Evolutionary conservation across 371 early-diverging fungal genomes (phyloP), one percentile per base, ranked within the genome.

Genomic region (Dinochytrium kinnereticum): DNA sequence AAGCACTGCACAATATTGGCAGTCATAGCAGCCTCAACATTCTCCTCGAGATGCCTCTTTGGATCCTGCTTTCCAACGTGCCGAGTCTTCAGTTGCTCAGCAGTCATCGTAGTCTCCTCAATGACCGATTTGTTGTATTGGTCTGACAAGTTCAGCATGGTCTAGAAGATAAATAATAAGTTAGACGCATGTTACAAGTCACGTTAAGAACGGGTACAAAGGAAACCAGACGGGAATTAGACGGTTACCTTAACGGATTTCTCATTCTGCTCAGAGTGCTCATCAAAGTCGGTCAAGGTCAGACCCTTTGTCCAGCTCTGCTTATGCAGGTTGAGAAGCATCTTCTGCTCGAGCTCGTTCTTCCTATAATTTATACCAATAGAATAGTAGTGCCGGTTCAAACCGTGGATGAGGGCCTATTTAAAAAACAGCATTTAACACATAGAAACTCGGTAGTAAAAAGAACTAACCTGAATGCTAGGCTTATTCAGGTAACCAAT

Each of bases 401-500:
- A 85, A 15, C 99, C 99, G 82, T 99, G 99, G 66, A 99, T 95
- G 71, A 99, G 87, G 30, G 99, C 97, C 86, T 92, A 77, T 64
- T 61, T 50, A 55, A 68, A 49, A 40, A 30, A 38, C 31, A 69
- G 28, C 71, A 51, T 50, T 24, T 65, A 59, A 66, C 38, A 24
- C 50, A 64, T 19, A 70, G 30, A 24, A 53, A 57, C 26, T 21
- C 7, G 26, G 24, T 26, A 53, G 7, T 19, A 44, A 44, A 24
- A 71, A 33, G 26, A n/a, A 17, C 61, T 5, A 78, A 87, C 90
- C 82, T 98, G 98, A 75, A 98, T 96, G 70, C 94, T 94, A 13
- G 99, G 99, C 84, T 98, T 99, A 85, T 98, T 97, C 76, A 99
- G 86, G 80, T 97, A 97, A n/a, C 99, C 99, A 82, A 99, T 96